These are phyloP conservation scores for Chromera velia DNA, from an alignment of 73 alveolate genomes.

Conservation along the genomic window DNA sequence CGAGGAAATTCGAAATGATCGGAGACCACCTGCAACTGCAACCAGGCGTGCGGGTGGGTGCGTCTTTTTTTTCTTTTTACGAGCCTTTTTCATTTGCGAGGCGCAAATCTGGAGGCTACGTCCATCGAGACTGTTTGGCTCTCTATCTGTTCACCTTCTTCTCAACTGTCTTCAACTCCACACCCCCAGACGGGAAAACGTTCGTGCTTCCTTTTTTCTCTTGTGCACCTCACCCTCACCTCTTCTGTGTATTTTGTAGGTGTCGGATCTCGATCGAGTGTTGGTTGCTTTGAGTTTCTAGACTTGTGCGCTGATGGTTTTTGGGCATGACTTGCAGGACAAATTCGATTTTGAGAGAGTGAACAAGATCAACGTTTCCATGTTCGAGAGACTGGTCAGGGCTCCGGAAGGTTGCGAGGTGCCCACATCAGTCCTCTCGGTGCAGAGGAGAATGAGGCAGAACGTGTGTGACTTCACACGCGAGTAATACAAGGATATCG, in stretches of 20 bases:
- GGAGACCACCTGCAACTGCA: slow-evolving; percentile 79
- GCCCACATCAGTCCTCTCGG: slow-evolving; percentile 43
- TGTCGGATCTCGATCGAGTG: no score
- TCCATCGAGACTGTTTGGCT: no score
- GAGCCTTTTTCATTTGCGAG: no score
- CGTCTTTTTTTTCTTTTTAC: no score
- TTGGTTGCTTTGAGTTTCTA: no score
- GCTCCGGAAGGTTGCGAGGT: slow-evolving; percentile 39
- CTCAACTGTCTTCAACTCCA: no score
- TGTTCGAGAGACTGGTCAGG: slow-evolving; percentile 75
- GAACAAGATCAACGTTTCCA: slow-evolving; percentile 63
- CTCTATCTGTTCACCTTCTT: no score
- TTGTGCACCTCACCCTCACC: no score
- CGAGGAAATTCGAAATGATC: slow-evolving; percentile 62
- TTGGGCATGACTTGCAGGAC: not conserved
- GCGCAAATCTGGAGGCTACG: no score
- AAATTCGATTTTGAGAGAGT: slow-evolving; percentile 39
- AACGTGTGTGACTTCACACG: slow-evolving; percentile 58
- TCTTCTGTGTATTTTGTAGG: no score
- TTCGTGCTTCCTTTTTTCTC: no score
- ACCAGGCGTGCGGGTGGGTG: slow-evolving; percentile 54
- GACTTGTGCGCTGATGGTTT: not conserved
- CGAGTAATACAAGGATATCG: slow-evolving; percentile 19
- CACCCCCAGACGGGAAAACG: no score
- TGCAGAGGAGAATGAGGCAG: slow-evolving; percentile 75